Evolutionary conservation across 2,329 filamentous ascomycete genomes (phyloP).

Genomic region (Phialophora tarda): DNA sequence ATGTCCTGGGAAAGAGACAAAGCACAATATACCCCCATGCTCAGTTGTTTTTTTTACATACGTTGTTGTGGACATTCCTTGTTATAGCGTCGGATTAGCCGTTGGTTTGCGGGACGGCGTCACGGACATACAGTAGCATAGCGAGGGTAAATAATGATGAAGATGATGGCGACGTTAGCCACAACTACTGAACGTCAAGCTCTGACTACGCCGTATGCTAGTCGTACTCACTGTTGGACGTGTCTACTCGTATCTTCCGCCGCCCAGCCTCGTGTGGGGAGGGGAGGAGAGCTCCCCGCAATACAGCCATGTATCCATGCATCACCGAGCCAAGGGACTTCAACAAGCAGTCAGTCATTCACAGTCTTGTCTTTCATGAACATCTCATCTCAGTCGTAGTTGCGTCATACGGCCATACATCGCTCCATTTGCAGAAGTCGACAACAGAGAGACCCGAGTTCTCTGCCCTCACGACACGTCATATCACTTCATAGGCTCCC

Average conservation of each 20-base stretch:
- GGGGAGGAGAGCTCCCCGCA: too few relatives aligned
- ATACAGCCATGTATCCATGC: too few relatives aligned
- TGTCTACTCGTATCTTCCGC: too few relatives aligned
- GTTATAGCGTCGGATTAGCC: not conserved
- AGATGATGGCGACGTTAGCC: not conserved
- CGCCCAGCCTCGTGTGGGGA: not conserved
- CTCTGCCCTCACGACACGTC: too few relatives aligned
- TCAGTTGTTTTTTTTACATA: not conserved
- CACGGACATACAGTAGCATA: constrained; percentile 6
- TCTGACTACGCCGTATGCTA: not conserved
- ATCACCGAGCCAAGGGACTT: too few relatives aligned
- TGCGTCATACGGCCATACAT: too few relatives aligned
- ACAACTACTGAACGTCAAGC: not conserved
- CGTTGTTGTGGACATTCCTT: not conserved
- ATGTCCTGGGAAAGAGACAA: not conserved
- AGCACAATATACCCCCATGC: constrained; percentile 16
- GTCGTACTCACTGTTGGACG: not conserved
- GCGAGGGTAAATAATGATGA: not conserved
- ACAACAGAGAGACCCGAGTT: too few relatives aligned
- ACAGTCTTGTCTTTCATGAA: too few relatives aligned
- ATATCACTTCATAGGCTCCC: too few relatives aligned
- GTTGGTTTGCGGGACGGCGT: not conserved
- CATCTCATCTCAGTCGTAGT: too few relatives aligned
- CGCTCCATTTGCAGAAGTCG: too few relatives aligned
- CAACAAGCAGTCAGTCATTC: too few relatives aligned